Percentiles rank a stretch among this genome's conserved stretches.
These are phyloP conservation scores for Mortierella sp. DNA, from an alignment of 371 early-diverging fungal species.

Conservation along the genomic window DNA sequence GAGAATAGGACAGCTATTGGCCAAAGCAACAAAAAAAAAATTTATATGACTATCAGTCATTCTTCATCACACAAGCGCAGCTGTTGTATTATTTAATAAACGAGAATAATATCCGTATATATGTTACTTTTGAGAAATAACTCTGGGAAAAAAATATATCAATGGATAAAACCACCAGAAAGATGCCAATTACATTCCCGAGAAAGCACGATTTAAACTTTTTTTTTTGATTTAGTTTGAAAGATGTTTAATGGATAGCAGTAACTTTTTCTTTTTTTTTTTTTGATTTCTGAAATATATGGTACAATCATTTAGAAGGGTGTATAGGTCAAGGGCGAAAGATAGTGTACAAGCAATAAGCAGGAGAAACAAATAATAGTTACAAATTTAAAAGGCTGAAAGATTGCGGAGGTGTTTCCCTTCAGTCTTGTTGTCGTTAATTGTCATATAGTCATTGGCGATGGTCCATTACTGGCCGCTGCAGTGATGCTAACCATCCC, in stretches of 20 bases:
- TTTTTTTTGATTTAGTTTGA: too few species aligned
- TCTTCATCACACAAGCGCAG: too few species aligned
- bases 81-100: too few species aligned
- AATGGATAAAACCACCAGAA: too few species aligned
- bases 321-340: background rate
- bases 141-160: too few species aligned
- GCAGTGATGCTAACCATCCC: background rate
- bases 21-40: slow-evolving; percentile 1
- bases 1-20: background rate
- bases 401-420: background rate
- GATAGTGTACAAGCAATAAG: background rate
- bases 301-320: background rate
- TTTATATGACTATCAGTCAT: too few species aligned
- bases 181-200: too few species aligned
- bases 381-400: background rate
- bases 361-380: background rate
- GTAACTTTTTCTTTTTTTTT: too few species aligned
- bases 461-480: background rate
- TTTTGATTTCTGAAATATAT: background rate
- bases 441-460: background rate
- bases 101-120: too few species aligned
- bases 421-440: background rate
- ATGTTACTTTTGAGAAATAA: too few species aligned
- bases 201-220: too few species aligned
- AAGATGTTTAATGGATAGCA: too few species aligned